Conservation (phyloP, 345 rosid species). For the Viola odorata region DNA sequence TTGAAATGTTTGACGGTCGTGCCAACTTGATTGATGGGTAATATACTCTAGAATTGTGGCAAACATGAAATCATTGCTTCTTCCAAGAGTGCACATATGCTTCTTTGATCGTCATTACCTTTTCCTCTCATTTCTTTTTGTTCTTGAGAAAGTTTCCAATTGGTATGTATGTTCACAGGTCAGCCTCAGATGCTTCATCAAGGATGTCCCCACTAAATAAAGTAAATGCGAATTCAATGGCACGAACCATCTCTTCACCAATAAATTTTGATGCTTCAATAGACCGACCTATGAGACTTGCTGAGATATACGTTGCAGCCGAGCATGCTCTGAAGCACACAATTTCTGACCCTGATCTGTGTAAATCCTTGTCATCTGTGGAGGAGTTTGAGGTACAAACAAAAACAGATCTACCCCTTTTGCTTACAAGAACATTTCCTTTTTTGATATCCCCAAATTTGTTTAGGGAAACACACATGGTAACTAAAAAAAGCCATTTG, state of each 20-base stretch:
- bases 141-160: slow-evolving; percentile 12
- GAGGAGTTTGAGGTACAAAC: slow-evolving; percentile 75
- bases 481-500: too few relatives aligned
- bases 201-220: slow-evolving; percentile 44
- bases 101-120: neutral
- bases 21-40: slow-evolving; percentile 67
- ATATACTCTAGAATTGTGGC: slow-evolving; percentile 23
- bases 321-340: slow-evolving; percentile 73
- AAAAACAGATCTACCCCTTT: too few relatives aligned
- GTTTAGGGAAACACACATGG: too few relatives aligned
- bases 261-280: slow-evolving; percentile 74
- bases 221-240: slow-evolving; percentile 41
- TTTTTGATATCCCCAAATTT: too few relatives aligned
- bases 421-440: too few relatives aligned
- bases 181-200: slow-evolving; percentile 49
- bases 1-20: slow-evolving; percentile 54
- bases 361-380: slow-evolving; percentile 68
- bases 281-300: slow-evolving; percentile 92
- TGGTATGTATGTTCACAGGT: slow-evolving; percentile 52
- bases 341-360: slow-evolving; percentile 63
- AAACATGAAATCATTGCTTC: slow-evolving; percentile 2
- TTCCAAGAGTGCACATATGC: neutral
- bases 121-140: slow-evolving; percentile 15
- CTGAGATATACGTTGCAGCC: slow-evolving; percentile 92
- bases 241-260: slow-evolving; percentile 76